A percentile compares a stretch with the other conserved stretches of the same genome.
phyloP scores from a whole-genome alignment of 306 rosid genomes.

The Cicer pinnatifidum region DNA sequence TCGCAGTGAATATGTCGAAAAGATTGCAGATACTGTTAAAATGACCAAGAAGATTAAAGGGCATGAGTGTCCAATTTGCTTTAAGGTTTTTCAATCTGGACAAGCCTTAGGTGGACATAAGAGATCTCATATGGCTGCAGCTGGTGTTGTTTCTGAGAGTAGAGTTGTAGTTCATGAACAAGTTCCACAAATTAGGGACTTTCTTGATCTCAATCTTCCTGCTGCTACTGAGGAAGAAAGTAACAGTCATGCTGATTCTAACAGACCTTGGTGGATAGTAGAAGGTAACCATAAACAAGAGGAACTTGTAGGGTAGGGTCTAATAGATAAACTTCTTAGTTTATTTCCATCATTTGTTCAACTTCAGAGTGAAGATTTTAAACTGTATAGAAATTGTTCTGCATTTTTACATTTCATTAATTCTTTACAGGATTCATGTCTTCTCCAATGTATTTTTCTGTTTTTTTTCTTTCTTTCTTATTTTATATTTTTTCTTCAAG shows the following conservation, averaged over 20 bases:
- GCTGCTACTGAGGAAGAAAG: conserved; percentile 71
- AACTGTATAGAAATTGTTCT: conserved; percentile 59
- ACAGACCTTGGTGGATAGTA: conserved; percentile 63
- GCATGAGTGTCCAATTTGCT: conserved; percentile 80
- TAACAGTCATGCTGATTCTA: conserved; percentile 49
- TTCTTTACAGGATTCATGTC: conserved; percentile 62
- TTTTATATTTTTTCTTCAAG: conserved; percentile 50
- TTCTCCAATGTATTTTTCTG: conserved; percentile 49
- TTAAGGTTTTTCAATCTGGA: conserved; percentile 72
- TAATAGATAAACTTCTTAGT: conserved; percentile 43
- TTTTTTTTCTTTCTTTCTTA: conserved; percentile 45
- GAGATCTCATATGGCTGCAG: conserved; percentile 69
- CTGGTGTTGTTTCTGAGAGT: conserved; percentile 45
- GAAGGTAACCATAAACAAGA: conserved; percentile 56
- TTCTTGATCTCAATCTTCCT: conserved; percentile 94
- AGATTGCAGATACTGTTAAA: conserved; percentile 32
- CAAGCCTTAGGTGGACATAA: conserved; percentile 98
- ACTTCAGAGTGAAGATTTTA: conserved; percentile 37
- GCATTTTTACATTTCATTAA: conserved; percentile 65
- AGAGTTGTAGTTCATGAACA: conserved; percentile 53
- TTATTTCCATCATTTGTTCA: conserved; percentile 30
- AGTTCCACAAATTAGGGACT: conserved; percentile 63
- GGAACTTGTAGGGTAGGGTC: conserved; percentile 48
- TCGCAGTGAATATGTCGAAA: conserved; percentile 29
- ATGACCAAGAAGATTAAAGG: conserved; percentile 56